A percentile compares a stretch with the other conserved stretches of the same genome.
Evolutionary conservation across 352 stramenopile species (phyloP).

Genomic region (Lagenidium giganteum): DNA sequence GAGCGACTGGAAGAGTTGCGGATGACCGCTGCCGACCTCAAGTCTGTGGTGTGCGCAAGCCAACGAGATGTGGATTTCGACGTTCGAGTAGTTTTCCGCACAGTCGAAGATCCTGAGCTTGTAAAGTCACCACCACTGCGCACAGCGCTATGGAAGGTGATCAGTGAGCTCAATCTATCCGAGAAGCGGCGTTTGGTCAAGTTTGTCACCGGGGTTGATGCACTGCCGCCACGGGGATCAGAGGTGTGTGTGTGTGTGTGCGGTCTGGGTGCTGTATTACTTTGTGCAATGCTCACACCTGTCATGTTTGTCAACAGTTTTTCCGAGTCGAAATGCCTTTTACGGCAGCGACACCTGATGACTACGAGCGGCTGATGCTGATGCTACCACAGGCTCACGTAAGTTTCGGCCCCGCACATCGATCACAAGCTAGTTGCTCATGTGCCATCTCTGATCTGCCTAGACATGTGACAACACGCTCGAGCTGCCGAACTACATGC

Average conservation of each 20-base stretch:
- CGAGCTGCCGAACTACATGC: conserved; percentile 73
- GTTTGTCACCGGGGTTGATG: too few relatives aligned
- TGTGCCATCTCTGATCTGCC: background rate
- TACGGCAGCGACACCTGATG: conserved; percentile 23
- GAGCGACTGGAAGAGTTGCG: too few relatives aligned
- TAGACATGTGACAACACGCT: conserved; percentile 77
- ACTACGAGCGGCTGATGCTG: conserved; percentile 36
- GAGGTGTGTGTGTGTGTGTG: background rate
- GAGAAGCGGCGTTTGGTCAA: too few relatives aligned
- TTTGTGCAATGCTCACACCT: background rate
- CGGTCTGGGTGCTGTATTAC: background rate
- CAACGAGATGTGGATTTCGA: too few relatives aligned
- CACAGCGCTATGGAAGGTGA: too few relatives aligned
- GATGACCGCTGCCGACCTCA: too few relatives aligned
- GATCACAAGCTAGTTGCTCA: background rate
- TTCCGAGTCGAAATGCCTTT: conserved; percentile 78
- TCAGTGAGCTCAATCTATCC: too few relatives aligned
- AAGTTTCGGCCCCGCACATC: conserved; percentile 9
- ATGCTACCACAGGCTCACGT: conserved; percentile 76
- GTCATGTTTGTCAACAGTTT: conserved; percentile 31
- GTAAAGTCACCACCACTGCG: too few relatives aligned
- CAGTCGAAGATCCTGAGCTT: too few relatives aligned
- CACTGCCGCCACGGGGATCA: too few relatives aligned
- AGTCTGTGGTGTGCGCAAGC: too few relatives aligned
- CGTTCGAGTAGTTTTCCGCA: too few relatives aligned